phyloP scores from a whole-genome alignment of 2,329 filamentous ascomycete genomes.

The Botryotinia globosa region DNA sequence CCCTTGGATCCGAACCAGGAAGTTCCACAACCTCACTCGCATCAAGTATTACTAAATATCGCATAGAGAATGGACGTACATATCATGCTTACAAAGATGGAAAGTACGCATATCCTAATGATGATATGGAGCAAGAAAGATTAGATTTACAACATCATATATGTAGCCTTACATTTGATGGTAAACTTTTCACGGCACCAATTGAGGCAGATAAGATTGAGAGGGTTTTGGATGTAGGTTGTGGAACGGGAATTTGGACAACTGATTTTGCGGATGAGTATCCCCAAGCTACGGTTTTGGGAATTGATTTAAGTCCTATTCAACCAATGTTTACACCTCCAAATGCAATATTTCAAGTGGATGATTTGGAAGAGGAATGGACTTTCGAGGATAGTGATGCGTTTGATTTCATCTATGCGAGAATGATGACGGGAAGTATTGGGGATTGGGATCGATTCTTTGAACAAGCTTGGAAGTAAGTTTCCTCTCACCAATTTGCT shows the following conservation, averaged over 20 bases:
- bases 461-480: slow-evolving; percentile 15
- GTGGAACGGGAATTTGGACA: slow-evolving; percentile 19
- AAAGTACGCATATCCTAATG: slow-evolving; percentile 48
- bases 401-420: slow-evolving; percentile 27
- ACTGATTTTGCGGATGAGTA: slow-evolving; percentile 18
- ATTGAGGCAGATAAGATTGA: neutral
- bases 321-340: slow-evolving; percentile 49
- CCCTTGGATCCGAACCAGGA: slow-evolving; percentile 9
- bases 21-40: slow-evolving; percentile 25
- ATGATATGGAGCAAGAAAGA: slow-evolving; percentile 57
- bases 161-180: slow-evolving; percentile 9
- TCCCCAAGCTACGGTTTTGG: slow-evolving; percentile 12
- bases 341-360: slow-evolving; percentile 56
- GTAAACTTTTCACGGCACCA: neutral
- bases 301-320: slow-evolving; percentile 30
- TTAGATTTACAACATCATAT: slow-evolving; percentile 29
- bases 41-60: slow-evolving; percentile 41
- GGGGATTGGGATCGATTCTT: slow-evolving; percentile 15
- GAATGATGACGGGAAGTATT: slow-evolving; percentile 18
- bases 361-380: slow-evolving; percentile 58
- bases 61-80: slow-evolving; percentile 42
- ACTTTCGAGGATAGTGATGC: slow-evolving; percentile 39
- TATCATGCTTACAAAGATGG: slow-evolving; percentile 39
- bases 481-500: neutral
- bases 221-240: slow-evolving; percentile 16